Percentiles rank a stretch among this genome's conserved stretches.
phyloP scores from a whole-genome alignment of 306 rosid species.

The Alnus glutinosa region DNA sequence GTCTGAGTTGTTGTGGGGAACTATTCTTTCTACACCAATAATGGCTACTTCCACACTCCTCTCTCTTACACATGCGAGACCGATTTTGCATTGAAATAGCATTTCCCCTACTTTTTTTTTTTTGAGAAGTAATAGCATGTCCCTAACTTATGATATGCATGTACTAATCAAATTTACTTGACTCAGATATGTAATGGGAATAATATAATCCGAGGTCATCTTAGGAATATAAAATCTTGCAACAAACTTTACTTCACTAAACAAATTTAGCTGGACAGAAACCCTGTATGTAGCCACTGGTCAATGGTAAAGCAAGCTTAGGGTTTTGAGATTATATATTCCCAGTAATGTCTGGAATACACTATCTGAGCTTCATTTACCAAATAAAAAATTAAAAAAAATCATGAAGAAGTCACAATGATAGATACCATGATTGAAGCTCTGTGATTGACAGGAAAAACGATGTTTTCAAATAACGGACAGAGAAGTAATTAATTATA shows the following conservation, averaged over 20 bases:
- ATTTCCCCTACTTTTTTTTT: neutral
- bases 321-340: neutral
- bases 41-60: neutral
- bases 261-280: neutral
- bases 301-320: neutral
- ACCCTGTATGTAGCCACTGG: neutral
- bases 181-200: neutral
- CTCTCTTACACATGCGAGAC: neutral
- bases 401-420: constrained; percentile 2
- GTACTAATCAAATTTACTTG: neutral
- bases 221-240: too few relatives aligned
- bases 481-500: neutral
- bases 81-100: neutral
- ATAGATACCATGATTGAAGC: neutral
- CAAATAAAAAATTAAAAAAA: neutral
- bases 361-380: neutral
- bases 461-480: neutral
- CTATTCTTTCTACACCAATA: neutral
- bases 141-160: neutral
- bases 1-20: neutral
- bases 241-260: too few relatives aligned
- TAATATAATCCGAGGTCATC: too few relatives aligned
- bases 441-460: neutral
- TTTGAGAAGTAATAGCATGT: neutral
- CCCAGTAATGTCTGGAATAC: neutral